Percentiles rank a stretch among this genome's conserved stretches.
phyloP scores from a whole-genome alignment of 148 eudicot species.

The Persicaria tinctoria region DNA sequence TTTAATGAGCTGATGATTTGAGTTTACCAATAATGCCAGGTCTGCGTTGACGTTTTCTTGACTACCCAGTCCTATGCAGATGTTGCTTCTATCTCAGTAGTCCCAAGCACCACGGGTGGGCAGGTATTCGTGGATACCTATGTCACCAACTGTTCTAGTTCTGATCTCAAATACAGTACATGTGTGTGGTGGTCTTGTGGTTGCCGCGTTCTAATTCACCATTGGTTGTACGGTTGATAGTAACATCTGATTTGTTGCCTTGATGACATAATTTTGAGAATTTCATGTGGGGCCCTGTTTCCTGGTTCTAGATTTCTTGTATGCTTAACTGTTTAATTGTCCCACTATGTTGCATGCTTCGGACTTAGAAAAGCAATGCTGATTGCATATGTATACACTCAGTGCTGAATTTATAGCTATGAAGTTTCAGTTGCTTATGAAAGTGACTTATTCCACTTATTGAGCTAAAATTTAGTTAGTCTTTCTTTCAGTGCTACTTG shows the following conservation, averaged over 20 bases:
- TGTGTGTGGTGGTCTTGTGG: not conserved
- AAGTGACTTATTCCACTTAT: not conserved
- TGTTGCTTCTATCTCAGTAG: slow-evolving; percentile 81
- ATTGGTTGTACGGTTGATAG: not conserved
- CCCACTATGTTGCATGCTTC: not conserved
- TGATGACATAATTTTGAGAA: not conserved
- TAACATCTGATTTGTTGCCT: not conserved
- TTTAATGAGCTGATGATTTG: slow-evolving; percentile 2
- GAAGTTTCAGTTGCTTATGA: not conserved
- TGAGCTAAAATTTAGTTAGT: not conserved
- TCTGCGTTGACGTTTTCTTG: slow-evolving; percentile 82
- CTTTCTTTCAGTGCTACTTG: not conserved
- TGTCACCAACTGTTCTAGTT: not conserved
- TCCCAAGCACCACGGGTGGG: slow-evolving; percentile 96
- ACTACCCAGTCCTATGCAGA: slow-evolving; percentile 88
- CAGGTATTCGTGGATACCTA: slow-evolving; percentile 44
- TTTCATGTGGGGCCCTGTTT: not conserved
- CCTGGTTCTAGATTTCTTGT: not conserved
- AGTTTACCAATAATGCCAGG: slow-evolving; percentile 39
- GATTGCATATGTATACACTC: not conserved
- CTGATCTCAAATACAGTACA: not conserved
- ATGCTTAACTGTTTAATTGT: not conserved
- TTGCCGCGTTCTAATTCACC: not conserved
- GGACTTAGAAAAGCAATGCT: not conserved
- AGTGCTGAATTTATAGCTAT: not conserved